Evolutionary conservation across 805 yeast genomes (phyloP), one percentile per base, ranked within the genome.

Genomic region (Candida nanaspora): DNA sequence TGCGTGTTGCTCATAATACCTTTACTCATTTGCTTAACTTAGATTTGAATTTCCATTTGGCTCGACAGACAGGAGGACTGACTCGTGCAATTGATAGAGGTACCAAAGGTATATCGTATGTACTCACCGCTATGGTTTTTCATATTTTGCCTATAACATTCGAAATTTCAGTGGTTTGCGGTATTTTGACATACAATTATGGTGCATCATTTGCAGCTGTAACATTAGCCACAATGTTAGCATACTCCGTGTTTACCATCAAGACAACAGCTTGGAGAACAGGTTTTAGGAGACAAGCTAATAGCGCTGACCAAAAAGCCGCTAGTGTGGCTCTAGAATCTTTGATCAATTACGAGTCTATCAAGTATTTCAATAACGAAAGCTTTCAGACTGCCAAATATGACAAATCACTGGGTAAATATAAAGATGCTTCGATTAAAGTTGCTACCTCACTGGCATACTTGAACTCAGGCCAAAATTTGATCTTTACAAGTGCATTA

Each of bases 31-130:
- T 93, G 39, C 70, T 93, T 61, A 78, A 77, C 51, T 70, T 93
- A 60, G 98, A 93, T 62, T 65, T 89, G 41, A 83, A 86, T 18
- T 93, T 91, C 74, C 98, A 93, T 60, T 63, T 93, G 32, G 73
- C 91, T 10, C 72, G 89, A 50, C 98, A 93, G 60, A 93, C 98
- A 0, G 98, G 98, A 49, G 98, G 96, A 0, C 63, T 93, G 27
- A 91, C 97, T 0, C 70, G 98, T 46, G 98, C 98, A 2, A 93
- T 93, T 53, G 98, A 93, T 55, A 71, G 98, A 48, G 98, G 98
- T 60, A 91, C 98, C 1, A 91, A 93, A 53, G 98, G 98, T 66
- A 91, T 93, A 40, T 82, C 94, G 11, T 89, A 85, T 52, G 97
- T 93, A 5, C 67, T 93, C 36, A 79, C 86, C 29, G 96, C 98